These are phyloP conservation scores for Rhododendron griersonianum DNA, from an alignment of 148 eudicot genomes.

Conservation along the genomic window DNA sequence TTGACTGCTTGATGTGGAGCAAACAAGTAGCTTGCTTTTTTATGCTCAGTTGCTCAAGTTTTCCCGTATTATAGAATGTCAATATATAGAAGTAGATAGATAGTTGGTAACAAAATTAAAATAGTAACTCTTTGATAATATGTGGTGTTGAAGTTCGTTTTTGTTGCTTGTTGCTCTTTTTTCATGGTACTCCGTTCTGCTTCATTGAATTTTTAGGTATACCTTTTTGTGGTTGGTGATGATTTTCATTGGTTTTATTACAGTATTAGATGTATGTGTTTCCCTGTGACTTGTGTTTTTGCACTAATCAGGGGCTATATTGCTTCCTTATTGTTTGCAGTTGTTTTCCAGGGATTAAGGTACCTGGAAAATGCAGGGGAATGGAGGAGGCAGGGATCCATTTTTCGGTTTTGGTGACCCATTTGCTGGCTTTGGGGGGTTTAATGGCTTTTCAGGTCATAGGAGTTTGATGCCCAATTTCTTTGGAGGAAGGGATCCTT, in stretches of 20 bases:
- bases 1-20: neutral
- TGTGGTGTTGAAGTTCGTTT: neutral
- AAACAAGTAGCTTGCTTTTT: neutral
- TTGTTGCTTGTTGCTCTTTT: neutral
- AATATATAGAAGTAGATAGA: neutral
- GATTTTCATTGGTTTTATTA: neutral
- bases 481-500: slow-evolving; percentile 88
- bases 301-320: neutral
- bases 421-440: slow-evolving; percentile 52
- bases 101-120: neutral
- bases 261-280: neutral
- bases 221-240: neutral
- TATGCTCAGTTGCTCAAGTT: neutral
- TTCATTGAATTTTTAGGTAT: neutral
- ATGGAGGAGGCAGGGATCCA: slow-evolving; percentile 48
- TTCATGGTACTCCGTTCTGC: neutral
- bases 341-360: slow-evolving; percentile 18
- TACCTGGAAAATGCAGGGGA: slow-evolving; percentile 50
- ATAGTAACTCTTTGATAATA: neutral
- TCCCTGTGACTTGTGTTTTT: neutral
- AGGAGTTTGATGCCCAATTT: slow-evolving; percentile 52
- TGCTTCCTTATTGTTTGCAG: neutral
- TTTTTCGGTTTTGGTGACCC: slow-evolving; percentile 55
- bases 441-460: slow-evolving; percentile 58
- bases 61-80: neutral